These are phyloP conservation scores for Monosporascus ibericus DNA, from an alignment of 2,329 filamentous ascomycete species.

Conservation along the genomic window DNA sequence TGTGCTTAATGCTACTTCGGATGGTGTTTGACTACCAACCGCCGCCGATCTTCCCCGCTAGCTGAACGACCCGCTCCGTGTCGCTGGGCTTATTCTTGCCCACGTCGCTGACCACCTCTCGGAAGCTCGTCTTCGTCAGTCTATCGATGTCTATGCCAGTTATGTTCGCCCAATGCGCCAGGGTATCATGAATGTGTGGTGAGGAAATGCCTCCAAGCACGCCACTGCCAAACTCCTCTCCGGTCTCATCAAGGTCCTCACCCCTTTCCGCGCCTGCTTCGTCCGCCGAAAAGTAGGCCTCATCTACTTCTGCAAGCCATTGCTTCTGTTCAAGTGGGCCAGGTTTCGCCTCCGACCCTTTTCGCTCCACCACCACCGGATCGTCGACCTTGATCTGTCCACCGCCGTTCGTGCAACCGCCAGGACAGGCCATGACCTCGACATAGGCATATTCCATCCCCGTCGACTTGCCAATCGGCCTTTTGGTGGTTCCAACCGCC, in stretches of 20 bases:
- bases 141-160: conserved; percentile 66
- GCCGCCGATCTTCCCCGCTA: conserved; percentile 86
- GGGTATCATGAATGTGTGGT: conserved; percentile 57
- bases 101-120: conserved; percentile 90
- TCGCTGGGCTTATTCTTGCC: conserved; percentile 67
- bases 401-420: conserved; percentile 96
- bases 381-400: conserved; percentile 92
- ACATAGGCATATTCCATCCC: conserved; percentile 78
- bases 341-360: conserved; percentile 46
- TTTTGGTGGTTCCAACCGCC: conserved; percentile 49
- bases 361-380: conserved; percentile 50
- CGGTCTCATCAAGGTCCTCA: conserved; percentile 19
- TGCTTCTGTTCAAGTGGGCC: conserved; percentile 77
- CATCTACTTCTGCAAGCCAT: conserved; percentile 77
- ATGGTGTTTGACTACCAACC: conserved; percentile 64
- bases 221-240: conserved; percentile 23
- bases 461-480: conserved; percentile 41
- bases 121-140: conserved; percentile 79
- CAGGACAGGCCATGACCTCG: conserved; percentile 98
- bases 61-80: conserved; percentile 76
- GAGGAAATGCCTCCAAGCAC: conserved; percentile 61
- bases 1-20: conserved; percentile 1
- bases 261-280: conserved; percentile 36
- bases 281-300: conserved; percentile 80
- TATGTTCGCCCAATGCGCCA: conserved; percentile 69